Evolutionary conservation across 306 rosid genomes (phyloP).

Genomic region (Comarum palustre): DNA sequence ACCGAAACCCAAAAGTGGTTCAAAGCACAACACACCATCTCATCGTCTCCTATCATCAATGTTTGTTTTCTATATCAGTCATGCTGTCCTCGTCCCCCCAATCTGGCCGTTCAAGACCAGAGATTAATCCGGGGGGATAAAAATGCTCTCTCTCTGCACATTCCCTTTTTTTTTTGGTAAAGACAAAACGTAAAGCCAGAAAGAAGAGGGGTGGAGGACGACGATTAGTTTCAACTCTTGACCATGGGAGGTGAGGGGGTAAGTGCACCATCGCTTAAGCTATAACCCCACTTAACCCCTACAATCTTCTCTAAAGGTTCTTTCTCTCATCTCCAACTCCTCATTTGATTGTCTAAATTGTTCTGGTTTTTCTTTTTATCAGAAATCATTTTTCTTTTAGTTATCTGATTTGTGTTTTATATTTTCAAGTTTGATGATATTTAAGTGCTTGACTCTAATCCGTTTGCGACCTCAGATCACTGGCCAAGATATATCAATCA

Average conservation of each 20-base stretch:
- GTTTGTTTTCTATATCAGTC: slow-evolving; percentile 22
- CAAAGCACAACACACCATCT: slow-evolving; percentile 8
- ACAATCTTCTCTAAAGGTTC: slow-evolving; percentile 30
- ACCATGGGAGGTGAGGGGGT: slow-evolving; percentile 20
- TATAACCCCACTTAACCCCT: slow-evolving; percentile 25
- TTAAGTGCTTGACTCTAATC: slow-evolving; percentile 41
- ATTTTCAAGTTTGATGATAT: neutral
- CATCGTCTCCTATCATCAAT: slow-evolving; percentile 20
- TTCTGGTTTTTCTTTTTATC: neutral
- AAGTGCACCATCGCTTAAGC: slow-evolving; percentile 13
- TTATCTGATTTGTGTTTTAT: neutral
- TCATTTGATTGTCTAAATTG: neutral
- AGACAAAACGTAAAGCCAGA: neutral
- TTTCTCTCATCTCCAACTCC: neutral
- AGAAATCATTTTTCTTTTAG: neutral
- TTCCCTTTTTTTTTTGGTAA: neutral
- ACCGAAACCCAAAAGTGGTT: slow-evolving; percentile 9
- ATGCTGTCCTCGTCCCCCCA: slow-evolving; percentile 16
- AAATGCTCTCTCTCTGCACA: neutral
- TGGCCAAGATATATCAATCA: slow-evolving; percentile 35
- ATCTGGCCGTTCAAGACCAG: slow-evolving; percentile 1
- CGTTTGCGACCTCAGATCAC: slow-evolving; percentile 22
- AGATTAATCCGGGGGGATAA: slow-evolving; percentile 30
- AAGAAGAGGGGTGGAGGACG: slow-evolving; percentile 14
- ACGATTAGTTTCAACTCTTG: neutral